Base-by-base conservation (phyloP, 2,329 filamentous ascomycete genomes). In the Acarospora socialis region DNA sequence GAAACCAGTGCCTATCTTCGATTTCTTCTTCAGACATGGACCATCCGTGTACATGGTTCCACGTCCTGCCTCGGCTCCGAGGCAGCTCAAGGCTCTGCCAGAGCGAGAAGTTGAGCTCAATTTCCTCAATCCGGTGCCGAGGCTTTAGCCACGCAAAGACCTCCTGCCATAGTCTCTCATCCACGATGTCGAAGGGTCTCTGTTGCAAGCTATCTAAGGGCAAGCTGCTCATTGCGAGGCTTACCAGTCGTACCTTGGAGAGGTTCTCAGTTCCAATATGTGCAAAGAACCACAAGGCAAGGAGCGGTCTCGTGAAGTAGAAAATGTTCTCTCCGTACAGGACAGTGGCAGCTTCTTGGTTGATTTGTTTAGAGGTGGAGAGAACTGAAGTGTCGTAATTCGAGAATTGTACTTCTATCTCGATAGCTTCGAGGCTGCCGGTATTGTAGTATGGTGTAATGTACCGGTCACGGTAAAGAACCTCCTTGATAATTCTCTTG, bases 271-370 rank as follows among this genome's bases (percentile, higher is more conserved):
- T n/a, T 10, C 42, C 38, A 21, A 44, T 41, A 12, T 38, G 29
- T 17, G 36, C 32, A 15, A 34, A 26, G 34, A 37, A 44, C 40
- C 36, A 44, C n/a, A 10, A 19, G 31, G 28, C 38, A 42, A 9
- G 32, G 26, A 21, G 20, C 8, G 4, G 42, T 23, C 14, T 39
- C 33, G 4, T 32, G 14, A 30, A 30, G 15, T 16, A 20, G 28
- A 30, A 30, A 22, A 12, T 7, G 13, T 20, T 30, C 8, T 15
- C 7, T 5, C 7, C 7, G 13, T 30, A 30, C 14, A 30, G 21
- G 5, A 30, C 17, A 16, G 7, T 6, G 17, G 8, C 12, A 7
- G 28, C 17, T 5, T 18, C n/a, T 7, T 18, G 8, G 14, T 5
- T 6, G 8, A 30, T 6, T 6, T 7, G 9, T 12, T 18, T 30